Evolutionary conservation across 1,284 basidiomycete genomes (phyloP).

Genomic region (Tetrapyrgos nigripes): DNA sequence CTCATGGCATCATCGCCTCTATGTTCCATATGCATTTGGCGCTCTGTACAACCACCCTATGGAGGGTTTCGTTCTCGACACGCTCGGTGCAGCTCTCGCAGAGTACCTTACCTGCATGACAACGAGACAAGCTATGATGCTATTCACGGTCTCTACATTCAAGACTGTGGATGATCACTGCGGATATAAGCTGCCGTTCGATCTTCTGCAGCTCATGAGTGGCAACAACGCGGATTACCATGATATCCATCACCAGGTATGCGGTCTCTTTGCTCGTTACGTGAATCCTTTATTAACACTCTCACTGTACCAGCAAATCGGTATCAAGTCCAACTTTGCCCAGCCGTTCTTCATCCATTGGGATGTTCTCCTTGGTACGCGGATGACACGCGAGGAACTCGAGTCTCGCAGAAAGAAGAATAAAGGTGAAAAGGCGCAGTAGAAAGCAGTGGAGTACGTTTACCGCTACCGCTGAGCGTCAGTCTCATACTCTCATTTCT

Average conservation of each 20-base stretch:
- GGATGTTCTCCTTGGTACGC: constrained; percentile 82
- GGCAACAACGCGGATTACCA: constrained; percentile 98
- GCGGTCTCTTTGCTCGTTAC: constrained; percentile 20
- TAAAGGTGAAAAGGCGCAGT: constrained; percentile 24
- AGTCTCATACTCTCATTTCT: not conserved
- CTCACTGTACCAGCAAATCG: constrained; percentile 64
- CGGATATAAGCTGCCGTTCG: constrained; percentile 89
- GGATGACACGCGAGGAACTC: constrained; percentile 78
- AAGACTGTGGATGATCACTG: constrained; percentile 99
- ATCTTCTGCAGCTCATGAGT: constrained; percentile 87
- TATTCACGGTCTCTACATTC: constrained; percentile 86
- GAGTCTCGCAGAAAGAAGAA: constrained; percentile 46
- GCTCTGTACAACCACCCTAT: constrained; percentile 98
- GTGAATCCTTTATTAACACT: not conserved
- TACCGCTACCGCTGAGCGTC: not conserved
- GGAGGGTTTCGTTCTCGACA: constrained; percentile 93
- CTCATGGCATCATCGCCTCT: constrained; percentile 95
- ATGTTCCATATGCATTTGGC: constrained; percentile 97
- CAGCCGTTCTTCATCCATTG: constrained; percentile 95
- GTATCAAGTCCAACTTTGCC: constrained; percentile 96
- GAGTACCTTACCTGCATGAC: constrained; percentile 77
- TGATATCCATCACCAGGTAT: constrained; percentile 95
- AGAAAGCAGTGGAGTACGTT: not conserved
- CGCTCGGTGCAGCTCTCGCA: constrained; percentile 82
- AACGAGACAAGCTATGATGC: constrained; percentile 83